phyloP scores from a whole-genome alignment of 805 yeast species.

The Lipomyces yamadae region DNA sequence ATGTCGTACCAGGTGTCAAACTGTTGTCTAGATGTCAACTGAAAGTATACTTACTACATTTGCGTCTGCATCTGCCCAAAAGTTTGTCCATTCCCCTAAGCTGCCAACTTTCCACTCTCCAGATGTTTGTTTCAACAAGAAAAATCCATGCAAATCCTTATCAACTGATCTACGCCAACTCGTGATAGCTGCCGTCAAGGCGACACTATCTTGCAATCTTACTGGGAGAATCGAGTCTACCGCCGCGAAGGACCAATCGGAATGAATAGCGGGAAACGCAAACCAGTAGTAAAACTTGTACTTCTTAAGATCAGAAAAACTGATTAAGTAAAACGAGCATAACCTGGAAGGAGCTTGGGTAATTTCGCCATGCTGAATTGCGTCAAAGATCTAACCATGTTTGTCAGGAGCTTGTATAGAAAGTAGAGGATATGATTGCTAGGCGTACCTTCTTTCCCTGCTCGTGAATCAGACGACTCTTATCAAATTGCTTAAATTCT shows the following conservation, averaged over 20 bases:
- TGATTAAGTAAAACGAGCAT: constrained; percentile 56
- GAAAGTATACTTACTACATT: background rate
- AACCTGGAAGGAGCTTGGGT: constrained; percentile 51
- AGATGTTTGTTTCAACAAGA: constrained; percentile 38
- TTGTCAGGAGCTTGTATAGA: background rate
- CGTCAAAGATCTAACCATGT: constrained; percentile 24
- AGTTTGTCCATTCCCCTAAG: constrained; percentile 35
- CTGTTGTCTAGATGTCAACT: background rate
- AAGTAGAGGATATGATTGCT: background rate
- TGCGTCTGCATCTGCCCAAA: constrained; percentile 29
- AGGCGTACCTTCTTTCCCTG: constrained; percentile 46
- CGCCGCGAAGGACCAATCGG: constrained; percentile 52
- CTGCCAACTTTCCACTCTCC: constrained; percentile 28
- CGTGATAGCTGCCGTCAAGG: constrained; percentile 21
- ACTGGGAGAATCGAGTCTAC: constrained; percentile 6
- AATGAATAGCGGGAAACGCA: constrained; percentile 68
- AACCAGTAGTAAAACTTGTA: constrained; percentile 91
- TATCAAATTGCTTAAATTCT: constrained; percentile 74
- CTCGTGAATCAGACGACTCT: constrained; percentile 57
- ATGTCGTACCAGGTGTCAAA: background rate
- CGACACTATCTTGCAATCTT: constrained; percentile 3
- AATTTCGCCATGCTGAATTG: constrained; percentile 47
- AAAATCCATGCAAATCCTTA: constrained; percentile 29
- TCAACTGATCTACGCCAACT: constrained; percentile 22
- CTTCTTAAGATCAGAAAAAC: constrained; percentile 88